Percentiles rank a stretch among this genome's conserved stretches.
These are phyloP conservation scores for Pseudomassariella vexata DNA, from an alignment of 2,329 filamentous ascomycete genomes.

Conservation along the genomic window DNA sequence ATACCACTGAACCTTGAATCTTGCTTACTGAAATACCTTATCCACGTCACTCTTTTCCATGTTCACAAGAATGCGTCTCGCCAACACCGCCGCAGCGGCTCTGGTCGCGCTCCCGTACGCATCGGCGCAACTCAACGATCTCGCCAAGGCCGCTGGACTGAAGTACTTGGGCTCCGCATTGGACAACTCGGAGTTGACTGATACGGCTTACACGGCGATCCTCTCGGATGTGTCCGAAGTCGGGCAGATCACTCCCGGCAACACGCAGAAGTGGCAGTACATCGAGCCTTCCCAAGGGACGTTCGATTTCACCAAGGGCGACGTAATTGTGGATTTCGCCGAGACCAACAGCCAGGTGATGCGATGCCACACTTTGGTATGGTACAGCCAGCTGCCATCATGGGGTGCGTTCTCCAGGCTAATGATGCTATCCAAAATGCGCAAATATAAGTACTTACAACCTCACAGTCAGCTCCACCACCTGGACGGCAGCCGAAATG, in stretches of 20 bases:
- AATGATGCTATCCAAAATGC: neutral
- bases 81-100: constrained; percentile 1
- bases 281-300: constrained; percentile 50
- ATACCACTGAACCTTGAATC: too few species aligned
- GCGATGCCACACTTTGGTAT: constrained; percentile 52
- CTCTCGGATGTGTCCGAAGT: constrained; percentile 52
- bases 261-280: constrained; percentile 58
- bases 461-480: constrained; percentile 16
- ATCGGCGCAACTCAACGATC: constrained; percentile 37
- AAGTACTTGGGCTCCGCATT: constrained; percentile 61
- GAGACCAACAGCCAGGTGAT: constrained; percentile 43
- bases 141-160: constrained; percentile 51
- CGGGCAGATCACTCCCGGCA: constrained; percentile 59
- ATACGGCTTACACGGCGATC: constrained; percentile 50
- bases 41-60: too few species aligned
- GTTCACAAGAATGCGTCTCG: too few species aligned
- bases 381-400: constrained; percentile 12
- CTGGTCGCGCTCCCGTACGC: constrained; percentile 12
- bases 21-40: too few species aligned
- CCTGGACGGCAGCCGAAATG: constrained; percentile 55
- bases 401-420: constrained; percentile 2
- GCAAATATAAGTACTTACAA: too few species aligned
- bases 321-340: constrained; percentile 44
- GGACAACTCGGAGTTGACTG: constrained; percentile 49
- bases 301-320: constrained; percentile 54